Evolutionary conservation across 306 rosid species (phyloP), one percentile per base, ranked within the genome.

Genomic region (Senna siamea): DNA sequence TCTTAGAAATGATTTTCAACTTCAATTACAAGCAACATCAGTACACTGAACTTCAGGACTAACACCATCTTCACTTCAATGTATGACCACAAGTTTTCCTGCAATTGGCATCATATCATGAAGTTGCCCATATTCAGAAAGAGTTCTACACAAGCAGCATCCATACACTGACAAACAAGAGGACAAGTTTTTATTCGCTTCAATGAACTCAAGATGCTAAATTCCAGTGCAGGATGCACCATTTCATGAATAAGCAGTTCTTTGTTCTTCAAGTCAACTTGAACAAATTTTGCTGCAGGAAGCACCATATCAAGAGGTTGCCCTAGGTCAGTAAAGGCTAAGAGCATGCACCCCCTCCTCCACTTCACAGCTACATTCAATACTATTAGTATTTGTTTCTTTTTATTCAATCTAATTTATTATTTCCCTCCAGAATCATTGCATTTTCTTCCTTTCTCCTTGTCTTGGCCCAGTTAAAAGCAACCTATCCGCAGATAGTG

Each of bases 1-100:
- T 72, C 82, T 17, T 57, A 7, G 4, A 23, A 52, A 22, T 78
- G 78, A 44, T 23, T 54, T 55, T 9, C 43, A 40, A 14, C 53
- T 70, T 56, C 38, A 4, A 6, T 77, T 69, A 22, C 35, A 35
- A 37, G 34, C 30, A 46, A 11, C 69, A 76, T 44, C n/a, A 26
- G 2, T 26, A n/a, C 30, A 26, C 30, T 26, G 30, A 26, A 26
- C 30, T 1, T 26, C 30, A 26, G 30, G 30, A 28, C 56, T 19
- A 0, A 18, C 26, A 8, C 15, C 40, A 17, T 37, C 52, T 52
- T 63, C 54, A 15, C 14, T 14, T 22, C 30, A 35, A 74, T 14
- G 53, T 67, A 67, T 20, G 17, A 9, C 5, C 15, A 17, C 7
- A 9, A 57, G 38, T 76, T 19, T 65, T 2, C 32, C 59, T 26